Base-by-base conservation (phyloP, 371 early-diverging fungal species). In the Apophysomyces elegans region DNA sequence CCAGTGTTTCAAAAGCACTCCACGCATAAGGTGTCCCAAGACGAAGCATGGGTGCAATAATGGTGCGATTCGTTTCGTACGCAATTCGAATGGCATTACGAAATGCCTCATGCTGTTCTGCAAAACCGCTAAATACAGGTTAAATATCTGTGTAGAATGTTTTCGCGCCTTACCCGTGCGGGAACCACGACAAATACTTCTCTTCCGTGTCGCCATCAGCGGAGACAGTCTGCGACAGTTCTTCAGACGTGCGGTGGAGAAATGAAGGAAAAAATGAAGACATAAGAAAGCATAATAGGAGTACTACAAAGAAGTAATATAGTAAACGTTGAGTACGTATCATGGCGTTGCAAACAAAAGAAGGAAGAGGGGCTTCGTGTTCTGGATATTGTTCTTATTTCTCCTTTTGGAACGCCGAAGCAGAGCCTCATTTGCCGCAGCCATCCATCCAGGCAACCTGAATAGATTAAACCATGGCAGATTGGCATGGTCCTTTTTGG, bases 1-100 rank as follows among this genome's bases (percentile, higher is more conserved):
- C 76, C 26, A 79, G 45, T 2, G 68, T 67, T 64, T 77, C 73
- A 56, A 82, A 82, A 5, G 82, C 76, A n/a, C 66, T 56, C 78
- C 79, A 82, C 3, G 70, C 70, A 66, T 73, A 75, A 43, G 63
- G 62, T 8, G 64, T 64, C 39, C 79, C 76, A 12, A 82, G 64
- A 37, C 82, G 67, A 21, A 79, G 65, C 77, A 73, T 75, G 39
- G 82, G 82, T 59, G 78, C 82, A 57, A 82, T 76, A 18, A 82
- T 71, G 1, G 77, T 79, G 46, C 82, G 77, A 35, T 77, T 77
- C 12, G 78, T 79, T 39, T 79, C 79, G 46, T 76, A 63, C 12
- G 74, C 82, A 44, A 82, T 63, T 58, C 79, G 76, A 38, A 82
- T 68, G 32, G 78, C 82, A 63, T 77, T 79, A 65, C 79, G 63